Percentiles rank a stretch among this genome's conserved stretches.
These are phyloP conservation scores for Barnettozyma populi DNA, from an alignment of 805 yeast species.

Conservation along the genomic window DNA sequence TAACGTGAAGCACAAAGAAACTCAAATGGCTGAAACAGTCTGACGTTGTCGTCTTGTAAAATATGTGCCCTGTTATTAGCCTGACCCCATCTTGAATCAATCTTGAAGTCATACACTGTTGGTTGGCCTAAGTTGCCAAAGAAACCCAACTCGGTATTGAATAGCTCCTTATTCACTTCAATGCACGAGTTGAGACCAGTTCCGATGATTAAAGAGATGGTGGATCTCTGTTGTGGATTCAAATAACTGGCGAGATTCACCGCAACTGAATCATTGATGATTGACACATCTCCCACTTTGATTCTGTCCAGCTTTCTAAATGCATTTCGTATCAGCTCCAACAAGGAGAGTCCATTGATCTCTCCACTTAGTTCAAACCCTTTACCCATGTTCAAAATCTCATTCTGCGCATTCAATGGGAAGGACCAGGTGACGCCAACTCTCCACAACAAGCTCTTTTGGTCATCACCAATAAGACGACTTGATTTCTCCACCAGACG, in stretches of 20 bases:
- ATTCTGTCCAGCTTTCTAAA: conserved; percentile 22
- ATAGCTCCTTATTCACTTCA: conserved; percentile 26
- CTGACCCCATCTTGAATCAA: conserved; percentile 29
- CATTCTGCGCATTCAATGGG: conserved; percentile 39
- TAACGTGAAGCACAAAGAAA: conserved; percentile 51
- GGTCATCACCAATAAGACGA: background rate
- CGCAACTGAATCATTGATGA: conserved; percentile 64
- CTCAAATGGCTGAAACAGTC: conserved; percentile 52
- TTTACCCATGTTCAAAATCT: conserved; percentile 52
- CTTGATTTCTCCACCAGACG: conserved; percentile 27
- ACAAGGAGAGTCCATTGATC: conserved; percentile 36
- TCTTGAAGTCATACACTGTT: conserved; percentile 35
- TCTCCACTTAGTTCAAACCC: conserved; percentile 46
- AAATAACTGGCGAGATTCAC: conserved; percentile 50
- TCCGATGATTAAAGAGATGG: conserved; percentile 58
- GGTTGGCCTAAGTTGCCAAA: conserved; percentile 40
- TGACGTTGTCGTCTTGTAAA: conserved; percentile 13
- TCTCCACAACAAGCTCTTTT: background rate
- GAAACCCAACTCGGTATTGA: conserved; percentile 52
- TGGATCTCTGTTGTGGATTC: conserved; percentile 25
- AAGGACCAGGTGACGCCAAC: conserved; percentile 55
- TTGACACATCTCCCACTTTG: conserved; percentile 34
- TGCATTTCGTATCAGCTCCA: conserved; percentile 33
- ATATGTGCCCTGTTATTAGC: background rate
- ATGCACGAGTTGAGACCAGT: conserved; percentile 60